These are phyloP conservation scores for Aspergillus flavus DNA, from an alignment of 2,329 filamentous ascomycete species.

Conservation along the genomic window DNA sequence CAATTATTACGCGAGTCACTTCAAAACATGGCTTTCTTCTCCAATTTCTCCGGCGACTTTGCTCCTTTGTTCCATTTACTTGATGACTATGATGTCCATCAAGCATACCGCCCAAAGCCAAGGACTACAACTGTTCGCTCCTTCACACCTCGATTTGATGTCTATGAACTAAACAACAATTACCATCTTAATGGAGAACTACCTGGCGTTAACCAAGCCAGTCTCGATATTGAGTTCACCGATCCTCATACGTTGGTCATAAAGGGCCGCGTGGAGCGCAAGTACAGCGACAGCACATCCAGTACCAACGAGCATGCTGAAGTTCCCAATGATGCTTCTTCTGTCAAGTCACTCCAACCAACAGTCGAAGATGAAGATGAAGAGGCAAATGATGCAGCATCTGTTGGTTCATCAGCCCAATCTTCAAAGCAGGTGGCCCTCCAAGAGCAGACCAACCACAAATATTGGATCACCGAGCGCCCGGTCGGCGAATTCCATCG, in stretches of 20 bases:
- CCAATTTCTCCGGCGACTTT: conserved; percentile 40
- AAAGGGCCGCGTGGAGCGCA: conserved; percentile 42
- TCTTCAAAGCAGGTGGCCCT: conserved; percentile 28
- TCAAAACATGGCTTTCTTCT: conserved; percentile 42
- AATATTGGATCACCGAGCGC: conserved; percentile 62
- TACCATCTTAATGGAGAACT: conserved; percentile 51
- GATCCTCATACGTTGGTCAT: conserved; percentile 49
- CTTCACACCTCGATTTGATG: conserved; percentile 48
- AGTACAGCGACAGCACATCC: conserved; percentile 22
- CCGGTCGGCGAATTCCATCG: conserved; percentile 60
- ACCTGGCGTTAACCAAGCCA: conserved; percentile 46
- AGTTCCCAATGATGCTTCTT: conserved; percentile 23
- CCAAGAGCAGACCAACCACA: conserved; percentile 30
- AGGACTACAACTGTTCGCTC: conserved; percentile 26
- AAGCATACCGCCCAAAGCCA: conserved; percentile 23
- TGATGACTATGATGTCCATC: conserved; percentile 44
- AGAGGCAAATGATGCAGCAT: conserved; percentile 25
- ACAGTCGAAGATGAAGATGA: conserved; percentile 58
- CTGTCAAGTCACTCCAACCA: conserved; percentile 43
- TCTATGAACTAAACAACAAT: conserved; percentile 42
- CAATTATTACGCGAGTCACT: neutral
- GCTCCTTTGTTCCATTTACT: conserved; percentile 47
- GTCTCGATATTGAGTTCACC: conserved; percentile 51
- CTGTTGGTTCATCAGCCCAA: conserved; percentile 14
- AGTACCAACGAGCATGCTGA: conserved; percentile 25